Evolutionary conservation across 2,329 filamentous ascomycete species (phyloP).

Genomic region (Mycocentrospora acerina): DNA sequence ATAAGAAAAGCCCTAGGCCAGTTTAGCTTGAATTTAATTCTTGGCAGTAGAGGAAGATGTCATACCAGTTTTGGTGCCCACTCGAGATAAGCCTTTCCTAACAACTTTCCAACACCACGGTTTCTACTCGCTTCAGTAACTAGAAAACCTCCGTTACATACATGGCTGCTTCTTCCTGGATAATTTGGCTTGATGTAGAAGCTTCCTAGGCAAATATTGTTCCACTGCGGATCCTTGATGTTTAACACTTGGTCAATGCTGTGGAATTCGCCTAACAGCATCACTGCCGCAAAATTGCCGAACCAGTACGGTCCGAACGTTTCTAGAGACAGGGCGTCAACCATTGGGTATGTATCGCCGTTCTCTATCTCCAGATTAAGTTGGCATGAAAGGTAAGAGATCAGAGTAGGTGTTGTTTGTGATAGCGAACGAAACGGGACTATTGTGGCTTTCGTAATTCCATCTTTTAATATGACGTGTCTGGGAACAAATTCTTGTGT

Average conservation of each 20-base stretch:
- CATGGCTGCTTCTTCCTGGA: conserved; percentile 79
- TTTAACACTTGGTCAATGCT: conserved; percentile 50
- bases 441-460: conserved; percentile 71
- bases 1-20: conserved; percentile 70
- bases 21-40: not conserved
- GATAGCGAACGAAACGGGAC: conserved; percentile 72
- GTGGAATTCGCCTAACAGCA: conserved; percentile 71
- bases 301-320: conserved; percentile 82
- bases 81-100: conserved; percentile 47
- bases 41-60: not conserved
- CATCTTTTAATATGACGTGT: conserved; percentile 76
- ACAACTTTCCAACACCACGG: conserved; percentile 45
- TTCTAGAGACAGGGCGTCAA: conserved; percentile 68
- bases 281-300: conserved; percentile 79
- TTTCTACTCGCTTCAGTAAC: conserved; percentile 43
- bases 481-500: conserved; percentile 69
- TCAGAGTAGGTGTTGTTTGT: conserved; percentile 69
- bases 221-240: conserved; percentile 53
- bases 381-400: conserved; percentile 74
- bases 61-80: conserved; percentile 46
- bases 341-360: conserved; percentile 86
- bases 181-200: conserved; percentile 84
- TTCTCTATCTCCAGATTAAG: conserved; percentile 84
- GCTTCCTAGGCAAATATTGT: conserved; percentile 74
- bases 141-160: conserved; percentile 62